Evolutionary conservation across 2,329 filamentous ascomycete genomes (phyloP).

Genomic region (Fusarium stilboides): DNA sequence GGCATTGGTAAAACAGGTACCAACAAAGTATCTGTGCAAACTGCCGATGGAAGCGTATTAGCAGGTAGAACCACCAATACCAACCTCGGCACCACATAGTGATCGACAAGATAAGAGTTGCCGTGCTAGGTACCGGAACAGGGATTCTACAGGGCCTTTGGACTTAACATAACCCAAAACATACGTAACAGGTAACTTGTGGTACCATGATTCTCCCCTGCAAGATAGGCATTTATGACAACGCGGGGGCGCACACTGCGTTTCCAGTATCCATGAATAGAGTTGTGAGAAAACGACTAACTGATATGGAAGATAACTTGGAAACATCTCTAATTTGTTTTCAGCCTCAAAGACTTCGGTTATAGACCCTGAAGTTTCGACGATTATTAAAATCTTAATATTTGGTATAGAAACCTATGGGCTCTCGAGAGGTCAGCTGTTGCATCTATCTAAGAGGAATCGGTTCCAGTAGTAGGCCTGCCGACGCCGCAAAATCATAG

Average conservation of each 20-base stretch:
- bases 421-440: too few species aligned
- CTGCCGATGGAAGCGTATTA: too few species aligned
- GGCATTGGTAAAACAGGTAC: not conserved
- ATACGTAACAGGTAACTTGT: not conserved
- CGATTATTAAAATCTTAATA: too few species aligned
- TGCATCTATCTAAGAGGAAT: too few species aligned
- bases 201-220: not conserved
- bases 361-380: too few species aligned
- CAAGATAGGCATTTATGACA: slow-evolving; percentile 2
- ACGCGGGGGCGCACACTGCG: not conserved
- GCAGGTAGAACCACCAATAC: not conserved
- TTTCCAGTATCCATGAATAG: not conserved
- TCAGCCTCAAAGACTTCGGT: too few species aligned
- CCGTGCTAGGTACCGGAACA: not conserved
- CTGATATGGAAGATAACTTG: too few species aligned
- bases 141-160: not conserved
- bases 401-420: too few species aligned
- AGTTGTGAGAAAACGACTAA: not conserved
- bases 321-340: too few species aligned
- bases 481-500: not conserved
- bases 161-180: not conserved
- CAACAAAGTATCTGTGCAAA: too few species aligned
- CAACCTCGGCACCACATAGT: not conserved
- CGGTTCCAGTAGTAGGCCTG: not conserved
- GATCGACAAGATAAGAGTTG: slow-evolving; percentile 31